A percentile compares a stretch with the other conserved stretches of the same genome.
phyloP scores from a whole-genome alignment of 352 stramenopile genomes.

The Phytopythium cucurbitacearum region DNA sequence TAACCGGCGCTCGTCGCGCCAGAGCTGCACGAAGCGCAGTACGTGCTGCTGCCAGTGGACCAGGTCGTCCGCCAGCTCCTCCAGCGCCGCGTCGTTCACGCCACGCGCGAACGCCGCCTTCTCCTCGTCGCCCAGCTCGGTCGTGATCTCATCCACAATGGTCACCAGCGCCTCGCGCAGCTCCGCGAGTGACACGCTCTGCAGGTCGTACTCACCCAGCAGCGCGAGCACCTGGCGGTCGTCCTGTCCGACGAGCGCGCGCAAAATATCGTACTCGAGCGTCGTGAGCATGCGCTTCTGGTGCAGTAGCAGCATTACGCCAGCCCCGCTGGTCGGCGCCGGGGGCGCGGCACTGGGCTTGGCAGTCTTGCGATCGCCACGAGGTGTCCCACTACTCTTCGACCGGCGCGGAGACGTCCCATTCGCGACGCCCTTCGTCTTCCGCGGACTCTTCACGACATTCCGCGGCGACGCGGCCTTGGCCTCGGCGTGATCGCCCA shows the following conservation, averaged over 20 bases:
- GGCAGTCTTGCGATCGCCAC: not conserved
- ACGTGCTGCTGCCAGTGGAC: constrained; percentile 48
- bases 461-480: constrained; percentile 1
- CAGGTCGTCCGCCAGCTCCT: constrained; percentile 17
- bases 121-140: constrained; percentile 60
- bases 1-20: constrained; percentile 29
- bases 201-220: constrained; percentile 37
- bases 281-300: constrained; percentile 60
- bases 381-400: no score
- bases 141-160: constrained; percentile 63
- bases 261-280: constrained; percentile 52
- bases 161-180: constrained; percentile 47
- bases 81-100: constrained; percentile 20
- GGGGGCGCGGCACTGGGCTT: not conserved
- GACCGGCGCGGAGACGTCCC: not conserved
- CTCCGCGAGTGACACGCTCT: constrained; percentile 12
- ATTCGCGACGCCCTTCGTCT: constrained; percentile 1
- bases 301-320: constrained; percentile 20
- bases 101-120: constrained; percentile 33
- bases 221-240: constrained; percentile 44
- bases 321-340: constrained; percentile 6
- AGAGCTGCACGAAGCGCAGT: constrained; percentile 38
- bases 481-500: constrained; percentile 10
- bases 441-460: constrained; percentile 11
- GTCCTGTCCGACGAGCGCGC: constrained; percentile 51